These are phyloP conservation scores for Aspergillus sergii DNA, from an alignment of 2,329 filamentous ascomycete species.

Conservation along the genomic window DNA sequence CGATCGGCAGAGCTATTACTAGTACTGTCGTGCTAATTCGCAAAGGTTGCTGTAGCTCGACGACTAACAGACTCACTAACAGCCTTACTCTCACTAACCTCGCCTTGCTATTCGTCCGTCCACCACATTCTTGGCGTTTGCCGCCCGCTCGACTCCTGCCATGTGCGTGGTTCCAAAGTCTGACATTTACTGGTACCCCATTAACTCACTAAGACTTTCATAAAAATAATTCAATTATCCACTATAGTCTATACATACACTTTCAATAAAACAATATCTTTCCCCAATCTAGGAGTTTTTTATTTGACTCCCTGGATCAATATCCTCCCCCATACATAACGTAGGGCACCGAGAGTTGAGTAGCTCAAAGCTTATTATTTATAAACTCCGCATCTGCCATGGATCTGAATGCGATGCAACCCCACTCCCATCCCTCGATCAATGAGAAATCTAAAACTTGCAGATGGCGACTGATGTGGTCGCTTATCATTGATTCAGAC, in stretches of 20 bases:
- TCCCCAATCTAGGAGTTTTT: neutral
- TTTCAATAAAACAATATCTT: neutral
- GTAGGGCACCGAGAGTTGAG: slow-evolving; percentile 4
- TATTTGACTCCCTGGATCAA: neutral
- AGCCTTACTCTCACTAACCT: neutral
- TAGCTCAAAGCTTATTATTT: neutral
- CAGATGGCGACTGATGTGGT: neutral
- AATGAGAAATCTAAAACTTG: neutral
- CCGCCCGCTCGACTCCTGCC: neutral
- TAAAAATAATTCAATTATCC: neutral
- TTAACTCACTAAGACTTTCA: neutral
- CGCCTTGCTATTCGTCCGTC: neutral
- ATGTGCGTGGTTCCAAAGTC: slow-evolving; percentile 12
- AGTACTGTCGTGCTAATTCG: neutral
- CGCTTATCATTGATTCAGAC: neutral
- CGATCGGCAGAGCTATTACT: neutral
- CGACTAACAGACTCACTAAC: neutral
- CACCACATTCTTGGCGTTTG: slow-evolving; percentile 1
- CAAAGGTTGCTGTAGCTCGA: too few relatives aligned
- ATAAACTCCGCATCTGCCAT: neutral
- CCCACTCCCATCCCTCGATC: slow-evolving; percentile 1
- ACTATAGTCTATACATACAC: neutral
- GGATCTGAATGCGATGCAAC: neutral
- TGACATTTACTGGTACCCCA: neutral
- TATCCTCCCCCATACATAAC: slow-evolving; percentile 1